phyloP scores from a whole-genome alignment of 2,329 filamentous ascomycete genomes.

The Penicillium nordicum region DNA sequence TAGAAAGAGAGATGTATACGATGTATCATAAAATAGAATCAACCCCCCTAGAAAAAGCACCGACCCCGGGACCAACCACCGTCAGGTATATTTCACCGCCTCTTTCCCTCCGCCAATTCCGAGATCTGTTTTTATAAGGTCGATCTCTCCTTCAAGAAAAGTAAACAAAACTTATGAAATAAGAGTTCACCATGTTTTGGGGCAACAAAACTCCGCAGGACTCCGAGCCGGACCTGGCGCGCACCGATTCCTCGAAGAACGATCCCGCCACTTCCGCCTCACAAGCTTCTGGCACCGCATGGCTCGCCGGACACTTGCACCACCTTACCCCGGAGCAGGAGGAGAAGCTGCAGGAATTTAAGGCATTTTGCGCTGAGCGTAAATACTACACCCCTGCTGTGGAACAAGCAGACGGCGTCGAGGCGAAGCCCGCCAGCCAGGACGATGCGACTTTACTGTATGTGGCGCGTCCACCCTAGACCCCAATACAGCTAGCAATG shows the following conservation, averaged over 20 bases:
- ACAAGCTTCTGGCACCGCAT: conserved; percentile 36
- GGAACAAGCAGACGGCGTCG: conserved; percentile 23
- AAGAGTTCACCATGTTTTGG: conserved; percentile 27
- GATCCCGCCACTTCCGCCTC: conserved; percentile 36
- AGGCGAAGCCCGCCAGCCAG: conserved; percentile 39
- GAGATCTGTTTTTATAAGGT: neutral
- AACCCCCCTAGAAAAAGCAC: neutral
- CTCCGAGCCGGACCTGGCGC: conserved; percentile 25
- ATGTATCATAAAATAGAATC: neutral
- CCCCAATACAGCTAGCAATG: neutral
- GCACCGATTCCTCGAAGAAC: conserved; percentile 32
- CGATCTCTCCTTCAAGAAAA: neutral
- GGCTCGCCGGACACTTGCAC: conserved; percentile 66
- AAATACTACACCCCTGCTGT: conserved; percentile 48
- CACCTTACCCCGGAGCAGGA: conserved; percentile 70
- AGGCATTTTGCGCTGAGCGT: conserved; percentile 61
- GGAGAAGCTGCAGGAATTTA: conserved; percentile 67
- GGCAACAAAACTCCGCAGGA: conserved; percentile 31
- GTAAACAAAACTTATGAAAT: neutral
- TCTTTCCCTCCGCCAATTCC: conserved; percentile 4
- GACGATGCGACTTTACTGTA: conserved; percentile 50
- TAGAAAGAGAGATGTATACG: neutral
- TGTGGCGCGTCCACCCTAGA: conserved; percentile 17
- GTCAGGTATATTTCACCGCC: conserved; percentile 7
- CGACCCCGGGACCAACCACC: neutral